These are phyloP conservation scores for Angomonas ambiguus DNA, from an alignment of 208 protist genomes.

Conservation along the genomic window DNA sequence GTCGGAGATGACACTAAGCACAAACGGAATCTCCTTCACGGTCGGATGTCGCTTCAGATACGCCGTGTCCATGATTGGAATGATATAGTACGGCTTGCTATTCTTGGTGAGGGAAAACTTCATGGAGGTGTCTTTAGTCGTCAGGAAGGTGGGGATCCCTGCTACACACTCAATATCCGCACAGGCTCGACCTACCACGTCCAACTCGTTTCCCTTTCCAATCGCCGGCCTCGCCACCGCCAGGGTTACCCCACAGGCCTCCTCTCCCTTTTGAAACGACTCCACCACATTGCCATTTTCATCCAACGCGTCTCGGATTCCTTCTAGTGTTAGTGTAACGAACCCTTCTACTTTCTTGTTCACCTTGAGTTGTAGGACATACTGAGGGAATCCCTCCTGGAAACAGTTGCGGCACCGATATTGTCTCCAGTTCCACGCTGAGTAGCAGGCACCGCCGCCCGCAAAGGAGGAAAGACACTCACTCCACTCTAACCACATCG, in stretches of 20 bases:
- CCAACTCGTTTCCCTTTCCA: constrained; percentile 12
- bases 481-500: constrained; percentile 76
- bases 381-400: constrained; percentile 17
- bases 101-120: constrained; percentile 34
- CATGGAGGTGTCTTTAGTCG: constrained; percentile 33
- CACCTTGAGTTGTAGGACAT: constrained; percentile 41
- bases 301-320: constrained; percentile 22
- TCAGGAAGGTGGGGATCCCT: constrained; percentile 23
- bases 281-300: constrained; percentile 18
- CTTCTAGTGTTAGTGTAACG: constrained; percentile 32
- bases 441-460: constrained; percentile 66
- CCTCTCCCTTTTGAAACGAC: constrained; percentile 10
- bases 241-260: constrained; percentile 17
- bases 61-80: constrained; percentile 16
- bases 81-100: constrained; percentile 34
- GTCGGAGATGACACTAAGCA: constrained; percentile 21
- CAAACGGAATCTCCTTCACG: constrained; percentile 20
- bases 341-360: constrained; percentile 26
- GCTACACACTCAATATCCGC: constrained; percentile 32
- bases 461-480: constrained; percentile 63
- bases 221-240: constrained; percentile 19
- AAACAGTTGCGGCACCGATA: constrained; percentile 47
- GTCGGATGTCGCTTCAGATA: not conserved
- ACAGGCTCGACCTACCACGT: constrained; percentile 24
- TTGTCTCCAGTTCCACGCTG: constrained; percentile 29